A percentile compares a stretch with the other conserved stretches of the same genome.
Evolutionary conservation across 2,329 filamentous ascomycete genomes (phyloP).

Genomic region (Apiospora hydei): DNA sequence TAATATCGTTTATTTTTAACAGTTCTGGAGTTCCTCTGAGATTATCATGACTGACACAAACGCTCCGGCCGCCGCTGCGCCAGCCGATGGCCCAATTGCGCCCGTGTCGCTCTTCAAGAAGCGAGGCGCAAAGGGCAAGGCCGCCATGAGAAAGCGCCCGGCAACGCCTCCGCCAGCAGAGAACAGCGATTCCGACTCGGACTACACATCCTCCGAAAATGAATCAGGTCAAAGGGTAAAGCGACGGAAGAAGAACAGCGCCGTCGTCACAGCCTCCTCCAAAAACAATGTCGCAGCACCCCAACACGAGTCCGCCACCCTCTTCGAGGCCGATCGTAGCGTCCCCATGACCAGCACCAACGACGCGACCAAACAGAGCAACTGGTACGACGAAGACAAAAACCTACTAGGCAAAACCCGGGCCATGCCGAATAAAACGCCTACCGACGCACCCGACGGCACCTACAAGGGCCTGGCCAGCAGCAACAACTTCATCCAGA

Average conservation of each 20-base stretch:
- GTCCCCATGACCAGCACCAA: conserved; percentile 72
- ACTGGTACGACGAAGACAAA: conserved; percentile 86
- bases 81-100: conserved; percentile 42
- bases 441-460: conserved; percentile 52
- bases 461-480: conserved; percentile 80
- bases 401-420: conserved; percentile 67
- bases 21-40: not conserved
- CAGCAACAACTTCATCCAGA: conserved; percentile 78
- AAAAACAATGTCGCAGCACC: conserved; percentile 49
- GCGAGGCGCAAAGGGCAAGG: conserved; percentile 76
- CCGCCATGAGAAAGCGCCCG: conserved; percentile 81
- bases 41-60: conserved; percentile 31
- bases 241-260: conserved; percentile 73
- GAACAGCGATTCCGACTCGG: conserved; percentile 63
- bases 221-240: conserved; percentile 81
- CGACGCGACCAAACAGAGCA: conserved; percentile 87
- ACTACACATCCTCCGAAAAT: conserved; percentile 77
- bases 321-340: conserved; percentile 67
- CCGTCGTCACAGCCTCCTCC: conserved; percentile 70
- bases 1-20: not conserved
- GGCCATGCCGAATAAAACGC: conserved; percentile 40
- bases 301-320: conserved; percentile 56
- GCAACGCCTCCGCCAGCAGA: conserved; percentile 79
- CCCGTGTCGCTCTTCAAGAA: conserved; percentile 84
- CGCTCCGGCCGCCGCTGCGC: conserved; percentile 21